Base-by-base conservation (phyloP, 257 asterid genomes). In the Jaltomata sinuosa region DNA sequence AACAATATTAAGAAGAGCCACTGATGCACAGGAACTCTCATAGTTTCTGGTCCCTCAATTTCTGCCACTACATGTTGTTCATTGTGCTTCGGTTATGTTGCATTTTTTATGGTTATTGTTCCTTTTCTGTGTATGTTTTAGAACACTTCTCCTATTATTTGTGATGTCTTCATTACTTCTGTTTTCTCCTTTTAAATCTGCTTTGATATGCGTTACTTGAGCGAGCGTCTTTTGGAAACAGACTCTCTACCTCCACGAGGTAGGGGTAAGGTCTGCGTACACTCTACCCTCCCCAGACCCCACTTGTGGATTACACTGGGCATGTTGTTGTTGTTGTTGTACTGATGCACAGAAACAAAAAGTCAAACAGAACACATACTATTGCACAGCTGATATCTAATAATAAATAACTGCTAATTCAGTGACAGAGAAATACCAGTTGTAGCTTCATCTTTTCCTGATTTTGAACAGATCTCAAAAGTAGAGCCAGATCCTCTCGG, bases 381-480 rank as follows among this genome's bases (percentile, higher is more conserved):
- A 74, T 6, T 74, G 53, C 59, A 74, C 40, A 74, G 40, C 38
- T 45, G 25, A 14, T 45, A 22, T 22, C 11, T 71, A n/a, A 71
- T 45, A 45, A 22, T n/a, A 74, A 74, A 9, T 45, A 42, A 72
- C 57, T 15, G 81, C 81, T 45, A 45, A 74, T 14, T 74, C 34
- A 72, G 19, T 12, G n/a, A 42, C 36, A 82, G 84, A 84, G 84
- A 67, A 90, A 71, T 92, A 96, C 99, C 87, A 96, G 86, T 81
- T 97, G 91, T 89, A 97, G 87, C 89, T 97, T 97, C 91, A 91
- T 93, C 92, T 97, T 97, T 87, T 97, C 99, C 83, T 91, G 92
- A 79, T 87, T 90, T 91, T 97, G 98, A 88, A 95, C 91, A 54
- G 97, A 95, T 91, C 89, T 91, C 74, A 97, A 94, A 87, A 97